These are phyloP conservation scores for Monosporozyma solicola DNA, from an alignment of 805 yeast genomes.

Conservation along the genomic window DNA sequence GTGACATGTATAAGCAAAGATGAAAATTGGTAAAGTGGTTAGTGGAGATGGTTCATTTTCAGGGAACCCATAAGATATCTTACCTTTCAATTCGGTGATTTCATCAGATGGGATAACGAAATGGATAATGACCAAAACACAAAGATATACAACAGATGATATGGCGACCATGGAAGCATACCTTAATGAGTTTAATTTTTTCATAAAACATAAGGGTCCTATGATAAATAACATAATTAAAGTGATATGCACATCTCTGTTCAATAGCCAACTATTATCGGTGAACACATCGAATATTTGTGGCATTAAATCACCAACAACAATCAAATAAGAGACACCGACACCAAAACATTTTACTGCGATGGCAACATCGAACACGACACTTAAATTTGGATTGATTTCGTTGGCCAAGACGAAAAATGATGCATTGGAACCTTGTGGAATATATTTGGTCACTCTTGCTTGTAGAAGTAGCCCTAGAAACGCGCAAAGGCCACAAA, in stretches of 20 bases:
- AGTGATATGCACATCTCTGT: constrained; percentile 55
- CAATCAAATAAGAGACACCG: constrained; percentile 56
- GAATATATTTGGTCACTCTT: constrained; percentile 44
- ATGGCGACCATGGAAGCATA: constrained; percentile 81
- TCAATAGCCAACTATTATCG: constrained; percentile 29
- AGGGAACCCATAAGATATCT: constrained; percentile 41
- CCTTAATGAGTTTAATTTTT: constrained; percentile 71
- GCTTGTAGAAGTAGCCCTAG: constrained; percentile 56
- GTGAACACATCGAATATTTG: constrained; percentile 34
- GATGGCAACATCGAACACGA: constrained; percentile 57
- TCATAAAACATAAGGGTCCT: constrained; percentile 55
- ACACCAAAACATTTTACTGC: constrained; percentile 68
- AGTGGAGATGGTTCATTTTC: constrained; percentile 40
- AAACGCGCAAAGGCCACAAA: constrained; percentile 25
- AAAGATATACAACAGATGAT: constrained; percentile 68
- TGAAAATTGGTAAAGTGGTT: constrained; percentile 79
- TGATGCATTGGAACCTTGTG: constrained; percentile 36
- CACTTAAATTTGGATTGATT: constrained; percentile 52
- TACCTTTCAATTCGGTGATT: constrained; percentile 35
- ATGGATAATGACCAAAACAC: constrained; percentile 66
- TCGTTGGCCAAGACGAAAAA: constrained; percentile 55
- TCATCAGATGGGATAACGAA: constrained; percentile 32
- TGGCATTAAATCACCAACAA: constrained; percentile 65
- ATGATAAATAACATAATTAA: constrained; percentile 40
- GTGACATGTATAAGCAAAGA: constrained; percentile 92